phyloP scores from a whole-genome alignment of 2,329 filamentous ascomycete genomes.

The Neofusicoccum kwambonambiense region DNA sequence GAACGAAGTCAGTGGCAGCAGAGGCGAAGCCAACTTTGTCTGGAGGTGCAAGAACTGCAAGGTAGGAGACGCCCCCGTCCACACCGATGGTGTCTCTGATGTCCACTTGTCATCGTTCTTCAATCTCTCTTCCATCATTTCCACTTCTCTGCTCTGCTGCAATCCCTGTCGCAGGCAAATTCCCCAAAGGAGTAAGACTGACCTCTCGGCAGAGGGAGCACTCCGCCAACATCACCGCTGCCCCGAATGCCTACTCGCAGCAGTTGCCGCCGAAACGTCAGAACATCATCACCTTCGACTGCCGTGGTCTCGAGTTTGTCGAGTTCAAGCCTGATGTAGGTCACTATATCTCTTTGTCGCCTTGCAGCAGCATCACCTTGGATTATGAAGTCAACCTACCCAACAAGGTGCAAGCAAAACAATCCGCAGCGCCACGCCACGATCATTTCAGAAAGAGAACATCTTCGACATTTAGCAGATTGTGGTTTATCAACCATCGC shows the following conservation, averaged over 20 bases:
- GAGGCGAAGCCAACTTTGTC: slow-evolving; percentile 98
- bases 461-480: too few relatives aligned
- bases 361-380: not conserved
- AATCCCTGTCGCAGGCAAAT: slow-evolving; percentile 17
- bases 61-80: slow-evolving; percentile 47
- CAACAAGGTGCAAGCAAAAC: too few relatives aligned
- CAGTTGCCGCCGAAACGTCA: slow-evolving; percentile 70
- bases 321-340: slow-evolving; percentile 86
- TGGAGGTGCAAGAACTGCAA: slow-evolving; percentile 99
- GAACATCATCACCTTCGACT: slow-evolving; percentile 88
- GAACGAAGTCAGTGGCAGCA: slow-evolving; percentile 88
- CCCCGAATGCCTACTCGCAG: slow-evolving; percentile 70
- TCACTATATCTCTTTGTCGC: not conserved
- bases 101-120: not conserved
- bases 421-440: too few relatives aligned
- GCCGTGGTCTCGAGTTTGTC: slow-evolving; percentile 85
- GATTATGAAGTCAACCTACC: too few relatives aligned
- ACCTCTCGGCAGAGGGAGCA: slow-evolving; percentile 65
- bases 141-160: not conserved
- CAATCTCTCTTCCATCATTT: not conserved
- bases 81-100: too few relatives aligned
- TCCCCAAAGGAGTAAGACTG: not conserved
- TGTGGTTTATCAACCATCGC: not conserved
- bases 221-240: slow-evolving; percentile 76
- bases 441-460: too few relatives aligned